Evolutionary conservation across 176 grass and related monocot species (phyloP).

Genomic region (Cenchrus americanus): DNA sequence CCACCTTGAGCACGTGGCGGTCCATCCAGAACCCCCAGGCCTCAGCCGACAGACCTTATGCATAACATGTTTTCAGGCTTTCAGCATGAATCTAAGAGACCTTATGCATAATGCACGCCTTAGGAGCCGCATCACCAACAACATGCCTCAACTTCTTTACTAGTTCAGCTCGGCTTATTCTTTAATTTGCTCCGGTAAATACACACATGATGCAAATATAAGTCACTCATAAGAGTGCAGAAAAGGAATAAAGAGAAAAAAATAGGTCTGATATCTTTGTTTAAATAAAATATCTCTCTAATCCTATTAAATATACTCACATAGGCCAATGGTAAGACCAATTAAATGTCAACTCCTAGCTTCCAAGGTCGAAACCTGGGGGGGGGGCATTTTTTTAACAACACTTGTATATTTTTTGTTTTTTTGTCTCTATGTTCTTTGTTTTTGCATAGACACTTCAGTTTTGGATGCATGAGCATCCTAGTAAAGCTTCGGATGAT

Average conservation of each 20-base stretch:
- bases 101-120: conserved; percentile 41
- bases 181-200: conserved; percentile 79
- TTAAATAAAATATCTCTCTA: too few relatives aligned
- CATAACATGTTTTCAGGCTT: conserved; percentile 5
- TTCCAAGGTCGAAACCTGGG: too few relatives aligned
- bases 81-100: conserved; percentile 15
- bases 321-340: too few relatives aligned
- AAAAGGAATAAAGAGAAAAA: conserved; percentile 25
- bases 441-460: too few relatives aligned
- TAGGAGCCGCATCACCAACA: conserved; percentile 89
- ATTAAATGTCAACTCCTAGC: too few relatives aligned
- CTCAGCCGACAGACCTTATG: neutral
- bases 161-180: conserved; percentile 80
- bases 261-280: too few relatives aligned
- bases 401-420: too few relatives aligned
- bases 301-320: too few relatives aligned
- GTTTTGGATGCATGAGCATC: too few relatives aligned
- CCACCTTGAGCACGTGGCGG: neutral
- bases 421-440: too few relatives aligned
- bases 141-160: conserved; percentile 86
- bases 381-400: too few relatives aligned
- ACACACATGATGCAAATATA: neutral
- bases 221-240: neutral
- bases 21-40: conserved; percentile 1
- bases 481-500: too few relatives aligned